Percentiles rank a stretch among this genome's conserved stretches.
phyloP scores from a whole-genome alignment of 345 rosid genomes.

The Trapa incisa region DNA sequence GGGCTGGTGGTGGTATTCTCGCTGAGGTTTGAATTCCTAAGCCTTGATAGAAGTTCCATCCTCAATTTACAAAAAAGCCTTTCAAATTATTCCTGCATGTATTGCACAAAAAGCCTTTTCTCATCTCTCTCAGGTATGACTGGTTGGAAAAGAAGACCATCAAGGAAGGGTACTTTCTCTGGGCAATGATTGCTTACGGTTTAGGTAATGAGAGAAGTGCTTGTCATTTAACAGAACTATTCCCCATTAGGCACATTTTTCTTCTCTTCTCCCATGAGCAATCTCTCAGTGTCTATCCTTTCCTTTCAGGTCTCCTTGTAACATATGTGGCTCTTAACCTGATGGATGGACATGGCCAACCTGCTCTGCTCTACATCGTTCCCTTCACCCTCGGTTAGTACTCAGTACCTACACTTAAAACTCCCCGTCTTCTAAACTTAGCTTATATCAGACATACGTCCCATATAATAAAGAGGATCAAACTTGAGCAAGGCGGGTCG shows the following conservation, averaged over 20 bases:
- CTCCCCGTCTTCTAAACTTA: neutral
- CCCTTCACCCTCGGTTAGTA: slow-evolving; percentile 86
- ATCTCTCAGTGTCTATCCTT: neutral
- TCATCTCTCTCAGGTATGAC: slow-evolving; percentile 50
- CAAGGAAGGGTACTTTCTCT: slow-evolving; percentile 66
- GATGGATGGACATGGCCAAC: slow-evolving; percentile 99
- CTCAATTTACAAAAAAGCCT: neutral
- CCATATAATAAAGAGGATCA: too few species aligned
- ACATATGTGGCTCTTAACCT: slow-evolving; percentile 86
- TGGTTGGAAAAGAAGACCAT: slow-evolving; percentile 74
- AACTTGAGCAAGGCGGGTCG: too few species aligned
- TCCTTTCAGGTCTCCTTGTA: slow-evolving; percentile 61
- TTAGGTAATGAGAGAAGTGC: slow-evolving; percentile 39
- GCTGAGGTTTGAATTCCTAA: slow-evolving; percentile 41
- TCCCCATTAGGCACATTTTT: neutral
- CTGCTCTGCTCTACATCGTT: slow-evolving; percentile 91
- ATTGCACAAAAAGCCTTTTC: neutral
- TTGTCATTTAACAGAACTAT: neutral
- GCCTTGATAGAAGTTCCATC: neutral
- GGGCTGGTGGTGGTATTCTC: slow-evolving; percentile 90
- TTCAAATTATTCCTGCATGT: neutral
- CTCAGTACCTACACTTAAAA: neutral
- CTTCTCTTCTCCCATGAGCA: neutral
- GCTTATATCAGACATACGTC: too few species aligned
- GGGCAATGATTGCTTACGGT: slow-evolving; percentile 95